Conservation (phyloP, 2,329 filamentous ascomycete genomes). For the Talaromyces sp. region DNA sequence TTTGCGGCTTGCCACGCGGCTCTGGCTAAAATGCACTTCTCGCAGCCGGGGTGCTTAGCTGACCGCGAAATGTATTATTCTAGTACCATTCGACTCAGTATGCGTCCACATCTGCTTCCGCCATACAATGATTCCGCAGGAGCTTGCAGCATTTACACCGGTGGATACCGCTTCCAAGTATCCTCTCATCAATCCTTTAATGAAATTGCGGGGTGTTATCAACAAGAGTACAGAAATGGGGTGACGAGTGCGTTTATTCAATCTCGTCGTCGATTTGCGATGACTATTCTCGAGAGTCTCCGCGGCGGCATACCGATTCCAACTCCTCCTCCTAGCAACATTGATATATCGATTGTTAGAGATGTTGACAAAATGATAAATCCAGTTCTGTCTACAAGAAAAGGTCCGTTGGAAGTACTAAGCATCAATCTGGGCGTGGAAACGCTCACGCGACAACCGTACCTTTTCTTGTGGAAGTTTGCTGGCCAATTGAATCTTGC, state of each 20-base stretch:
- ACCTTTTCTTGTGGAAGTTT: slow-evolving; percentile 5
- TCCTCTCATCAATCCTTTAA: background rate
- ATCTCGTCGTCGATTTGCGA: slow-evolving; percentile 6
- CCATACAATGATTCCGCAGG: slow-evolving; percentile 1
- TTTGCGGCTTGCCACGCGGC: slow-evolving; percentile 5
- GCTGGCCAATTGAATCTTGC: slow-evolving; percentile 1
- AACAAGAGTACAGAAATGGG: background rate
- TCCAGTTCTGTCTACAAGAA: background rate
- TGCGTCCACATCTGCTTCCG: background rate
- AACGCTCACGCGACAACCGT: slow-evolving; percentile 5
- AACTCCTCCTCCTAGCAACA: slow-evolving; percentile 3
- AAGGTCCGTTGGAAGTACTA: background rate
- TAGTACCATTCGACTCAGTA: slow-evolving; percentile 4
- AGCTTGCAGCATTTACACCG: slow-evolving; percentile 5
- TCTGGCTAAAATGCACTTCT: slow-evolving; percentile 1
- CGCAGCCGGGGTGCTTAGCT: background rate
- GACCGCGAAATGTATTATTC: background rate
- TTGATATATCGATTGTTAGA: slow-evolving; percentile 3
- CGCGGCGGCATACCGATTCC: background rate
- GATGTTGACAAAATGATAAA: background rate
- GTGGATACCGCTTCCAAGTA: slow-evolving; percentile 3
- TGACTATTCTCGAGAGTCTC: background rate
- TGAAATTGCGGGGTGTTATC: background rate
- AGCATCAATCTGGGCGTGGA: slow-evolving; percentile 4
- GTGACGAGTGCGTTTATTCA: background rate